phyloP scores from a whole-genome alignment of 2,329 filamentous ascomycete species.

The Exophiala dermatitidis region DNA sequence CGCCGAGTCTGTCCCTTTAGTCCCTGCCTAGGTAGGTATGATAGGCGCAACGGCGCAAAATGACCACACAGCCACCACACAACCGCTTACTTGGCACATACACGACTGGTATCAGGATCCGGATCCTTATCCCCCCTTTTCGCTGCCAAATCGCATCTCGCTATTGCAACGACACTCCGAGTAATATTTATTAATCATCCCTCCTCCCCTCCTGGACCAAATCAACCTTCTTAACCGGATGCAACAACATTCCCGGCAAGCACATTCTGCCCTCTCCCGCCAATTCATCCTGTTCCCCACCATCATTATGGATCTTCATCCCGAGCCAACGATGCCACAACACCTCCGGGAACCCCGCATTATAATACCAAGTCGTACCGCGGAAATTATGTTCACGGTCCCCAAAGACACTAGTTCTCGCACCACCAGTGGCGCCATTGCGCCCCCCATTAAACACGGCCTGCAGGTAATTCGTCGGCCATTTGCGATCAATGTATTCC shows the following conservation, averaged over 20 bases:
- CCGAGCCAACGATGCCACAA: conserved; percentile 83
- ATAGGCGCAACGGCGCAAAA: too few relatives aligned
- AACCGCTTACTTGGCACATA: too few relatives aligned
- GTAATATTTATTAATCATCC: too few relatives aligned
- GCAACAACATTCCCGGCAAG: conserved; percentile 77
- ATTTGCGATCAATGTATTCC: conserved; percentile 76
- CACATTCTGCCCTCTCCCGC: conserved; percentile 80
- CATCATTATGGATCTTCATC: conserved; percentile 68
- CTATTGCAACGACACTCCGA: too few relatives aligned
- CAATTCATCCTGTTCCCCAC: conserved; percentile 68
- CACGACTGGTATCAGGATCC: too few relatives aligned
- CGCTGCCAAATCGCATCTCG: too few relatives aligned
- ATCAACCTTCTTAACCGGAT: conserved; percentile 75
- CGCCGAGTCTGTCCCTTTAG: too few relatives aligned
- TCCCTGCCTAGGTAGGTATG: too few relatives aligned
- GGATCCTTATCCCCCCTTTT: too few relatives aligned
- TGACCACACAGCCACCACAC: too few relatives aligned
- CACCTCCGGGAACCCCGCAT: conserved; percentile 71
- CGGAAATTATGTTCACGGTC: conserved; percentile 83
- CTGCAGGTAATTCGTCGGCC: conserved; percentile 73
- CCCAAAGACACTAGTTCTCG: conserved; percentile 65
- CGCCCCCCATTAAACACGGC: conserved; percentile 71
- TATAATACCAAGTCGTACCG: conserved; percentile 88
- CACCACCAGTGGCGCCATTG: conserved; percentile 67
- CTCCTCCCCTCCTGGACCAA: conserved; percentile 33